A percentile compares a stretch with the other conserved stretches of the same genome.
phyloP scores from a whole-genome alignment of 176 grass and related monocot genomes.

The Thalia dealbata region DNA sequence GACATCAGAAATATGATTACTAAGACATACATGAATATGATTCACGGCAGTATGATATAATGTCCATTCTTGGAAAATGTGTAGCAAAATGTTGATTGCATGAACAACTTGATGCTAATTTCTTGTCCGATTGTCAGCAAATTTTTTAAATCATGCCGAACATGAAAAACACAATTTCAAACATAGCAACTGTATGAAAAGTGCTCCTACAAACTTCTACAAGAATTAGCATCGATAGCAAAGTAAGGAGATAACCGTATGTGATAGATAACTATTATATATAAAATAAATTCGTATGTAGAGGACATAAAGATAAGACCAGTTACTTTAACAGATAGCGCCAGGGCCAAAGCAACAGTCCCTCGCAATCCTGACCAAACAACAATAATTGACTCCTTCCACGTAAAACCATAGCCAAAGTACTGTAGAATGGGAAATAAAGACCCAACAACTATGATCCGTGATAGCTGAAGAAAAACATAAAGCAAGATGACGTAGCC shows the following conservation, averaged over 20 bases:
- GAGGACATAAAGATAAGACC: constrained; percentile 16
- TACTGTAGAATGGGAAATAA: constrained; percentile 65
- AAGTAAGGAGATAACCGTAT: background rate
- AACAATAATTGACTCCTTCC: constrained; percentile 74
- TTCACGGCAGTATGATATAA: background rate
- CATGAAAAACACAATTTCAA: background rate
- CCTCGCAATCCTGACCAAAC: constrained; percentile 82
- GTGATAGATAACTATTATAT: background rate
- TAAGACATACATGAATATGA: background rate
- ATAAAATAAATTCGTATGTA: background rate
- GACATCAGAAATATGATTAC: background rate
- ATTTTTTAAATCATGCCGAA: background rate
- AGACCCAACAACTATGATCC: constrained; percentile 53
- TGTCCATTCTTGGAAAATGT: background rate
- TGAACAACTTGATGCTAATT: background rate
- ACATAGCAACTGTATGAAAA: background rate
- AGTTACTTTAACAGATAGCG: constrained; percentile 79
- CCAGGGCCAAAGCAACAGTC: constrained; percentile 67
- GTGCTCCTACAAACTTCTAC: background rate
- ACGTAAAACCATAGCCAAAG: constrained; percentile 80
- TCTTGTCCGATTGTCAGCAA: background rate
- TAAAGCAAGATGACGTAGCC: constrained; percentile 78
- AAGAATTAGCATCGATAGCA: background rate
- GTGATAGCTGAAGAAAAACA: constrained; percentile 64
- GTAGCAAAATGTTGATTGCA: background rate